Evolutionary conservation across 352 stramenopile genomes (phyloP), one percentile per base, ranked within the genome.

Genomic region (Phytophthora citricola): DNA sequence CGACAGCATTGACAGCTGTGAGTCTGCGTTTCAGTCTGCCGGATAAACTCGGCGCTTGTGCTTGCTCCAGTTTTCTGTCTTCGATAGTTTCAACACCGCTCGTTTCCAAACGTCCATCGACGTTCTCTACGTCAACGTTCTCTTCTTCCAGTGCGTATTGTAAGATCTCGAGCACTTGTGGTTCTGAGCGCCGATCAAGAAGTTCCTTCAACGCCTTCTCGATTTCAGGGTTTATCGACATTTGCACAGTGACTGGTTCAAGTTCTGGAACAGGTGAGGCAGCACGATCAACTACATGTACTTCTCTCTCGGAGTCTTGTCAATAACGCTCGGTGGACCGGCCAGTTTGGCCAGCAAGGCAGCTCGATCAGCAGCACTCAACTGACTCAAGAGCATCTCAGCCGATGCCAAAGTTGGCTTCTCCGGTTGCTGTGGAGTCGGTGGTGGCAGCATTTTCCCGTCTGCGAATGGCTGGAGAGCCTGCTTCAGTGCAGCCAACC

Each of bases 1-100:
- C 61, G 14, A 90, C 74, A 34, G 83, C 81, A 24, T 73, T 57
- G 0, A 92, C 76, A 9, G 83, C 83, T 20, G 76, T 90, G 10
- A 90, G 40, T 43, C 81, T 89, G 40, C 80, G 69, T 15, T 71
- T 70, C 1, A 82, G 11, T 44, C 54, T 55, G 40, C 43, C n/a
- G 15, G 58, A 58, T n/a, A 78, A 29, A 31, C 50, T 65, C 5
- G 26, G n/a, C 2, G 32, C 9, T 20, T 55, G 41, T 0, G 24
- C 6, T 36, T 26, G 44, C 4, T 71, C 31, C 11, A 8, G 24
- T 5, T 57, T 45, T 6, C 8, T 22, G n/a, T 57, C 56, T n/a
- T 2, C 29, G 41, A 2, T 14, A 43, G n/a, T 55, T 22, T 7
- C 24, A 32, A 26, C 20, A 54, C 12, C 14, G 3, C 5, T 43